Base-by-base conservation (phyloP, 2,329 filamentous ascomycete species). In the Colletotrichum euphorbiae region DNA sequence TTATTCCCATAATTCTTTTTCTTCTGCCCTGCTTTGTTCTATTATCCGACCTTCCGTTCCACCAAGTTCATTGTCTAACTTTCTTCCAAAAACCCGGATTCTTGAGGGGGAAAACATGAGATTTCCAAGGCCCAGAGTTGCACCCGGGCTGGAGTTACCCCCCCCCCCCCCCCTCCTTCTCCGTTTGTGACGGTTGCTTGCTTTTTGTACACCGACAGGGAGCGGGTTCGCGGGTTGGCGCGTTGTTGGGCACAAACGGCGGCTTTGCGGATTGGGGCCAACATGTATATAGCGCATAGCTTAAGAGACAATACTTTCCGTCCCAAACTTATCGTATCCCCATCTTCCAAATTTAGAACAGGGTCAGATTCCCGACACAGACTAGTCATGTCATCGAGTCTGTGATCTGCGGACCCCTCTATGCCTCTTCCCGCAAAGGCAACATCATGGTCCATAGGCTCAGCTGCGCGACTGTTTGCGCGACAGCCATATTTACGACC, bases 361-460 rank as follows among this genome's bases (percentile, higher is more conserved):
- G 54, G 61, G 54, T 36, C 61, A 42, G 42, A 60, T 43, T 55
- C 40, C 51, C 48, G 54, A 59, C 56, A 63, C 43, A 28, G 48
- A 54, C 66, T 69, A 66, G 66, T 69, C 66, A 66, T 69, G 66
- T 28, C 61, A 69, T 60, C 54, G 48, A 42, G 21, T 21, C 55
- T 66, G 61, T 60, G 61, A 66, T 69, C 61, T 33, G 54, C 48
- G 28, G 54, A 55, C 54, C 66, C 66, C 54, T 69, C 66, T 55
- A 69, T 69, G 66, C 66, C 42, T 45, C 56, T 8, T 15, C 33
- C n/a, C 33, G 55, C 46, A 54, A 3, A 36, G 54, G 38, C 61
- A n/a, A 24, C 65, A 68, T 50, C 66, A 61, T 40, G 48, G 66
- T 31, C 48, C 17, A 45, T 46, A 31, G 24, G 48, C 43, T 28